Evolutionary conservation across 2,329 filamentous ascomycete species (phyloP).

Genomic region (Sodiomyces alkalinus): DNA sequence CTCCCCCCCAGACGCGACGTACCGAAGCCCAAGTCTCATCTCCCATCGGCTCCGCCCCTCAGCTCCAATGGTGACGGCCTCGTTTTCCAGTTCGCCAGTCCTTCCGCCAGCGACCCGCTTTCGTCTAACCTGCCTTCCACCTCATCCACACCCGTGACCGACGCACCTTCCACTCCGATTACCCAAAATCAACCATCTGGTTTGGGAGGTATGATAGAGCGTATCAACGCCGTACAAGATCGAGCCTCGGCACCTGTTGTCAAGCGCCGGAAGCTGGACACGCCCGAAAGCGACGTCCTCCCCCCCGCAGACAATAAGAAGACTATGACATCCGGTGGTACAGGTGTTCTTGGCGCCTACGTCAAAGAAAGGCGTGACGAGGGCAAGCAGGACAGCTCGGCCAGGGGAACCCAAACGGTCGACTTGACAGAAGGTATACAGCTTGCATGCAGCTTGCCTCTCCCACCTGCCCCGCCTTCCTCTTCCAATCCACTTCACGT

Average conservation of each 20-base stretch:
- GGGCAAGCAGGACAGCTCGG: slow-evolving; percentile 14
- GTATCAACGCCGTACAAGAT: slow-evolving; percentile 58
- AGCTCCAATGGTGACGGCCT: slow-evolving; percentile 17
- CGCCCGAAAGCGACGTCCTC: slow-evolving; percentile 23
- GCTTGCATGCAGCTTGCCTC: not conserved
- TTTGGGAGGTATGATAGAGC: slow-evolving; percentile 53
- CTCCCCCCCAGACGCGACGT: slow-evolving; percentile 2
- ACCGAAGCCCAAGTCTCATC: slow-evolving; percentile 3
- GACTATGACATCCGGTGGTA: slow-evolving; percentile 29
- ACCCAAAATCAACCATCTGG: slow-evolving; percentile 20
- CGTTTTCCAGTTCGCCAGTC: slow-evolving; percentile 27
- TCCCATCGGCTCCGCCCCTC: slow-evolving; percentile 10
- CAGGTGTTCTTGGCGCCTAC: slow-evolving; percentile 48
- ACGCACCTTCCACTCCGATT: slow-evolving; percentile 6
- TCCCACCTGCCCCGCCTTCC: too few species aligned
- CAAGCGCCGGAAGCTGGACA: slow-evolving; percentile 49
- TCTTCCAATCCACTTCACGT: slow-evolving; percentile 10
- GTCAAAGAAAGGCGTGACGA: slow-evolving; percentile 44
- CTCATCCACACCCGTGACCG: slow-evolving; percentile 16
- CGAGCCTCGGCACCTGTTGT: slow-evolving; percentile 41
- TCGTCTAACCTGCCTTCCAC: slow-evolving; percentile 17
- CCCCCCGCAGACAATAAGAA: slow-evolving; percentile 23
- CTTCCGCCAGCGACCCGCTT: slow-evolving; percentile 12
- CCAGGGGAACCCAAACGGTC: slow-evolving; percentile 25
- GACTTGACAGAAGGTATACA: slow-evolving; percentile 39